Percentiles rank a stretch among this genome's conserved stretches.
Conservation (phyloP, 2,329 filamentous ascomycete genomes). For the Trichoderma asperellum region DNA sequence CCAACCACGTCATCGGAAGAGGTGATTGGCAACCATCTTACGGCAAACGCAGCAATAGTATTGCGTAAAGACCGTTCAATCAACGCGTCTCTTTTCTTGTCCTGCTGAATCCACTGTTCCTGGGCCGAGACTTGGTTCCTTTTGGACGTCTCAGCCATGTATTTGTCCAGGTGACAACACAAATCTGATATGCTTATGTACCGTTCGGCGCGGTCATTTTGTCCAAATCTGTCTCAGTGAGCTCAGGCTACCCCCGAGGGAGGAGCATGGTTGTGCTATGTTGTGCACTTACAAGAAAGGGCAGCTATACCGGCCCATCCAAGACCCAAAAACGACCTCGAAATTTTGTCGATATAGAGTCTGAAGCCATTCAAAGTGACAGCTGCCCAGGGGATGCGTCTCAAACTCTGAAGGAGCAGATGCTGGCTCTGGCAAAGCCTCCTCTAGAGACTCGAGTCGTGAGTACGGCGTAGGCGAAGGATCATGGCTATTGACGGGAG, state of each 20-base stretch:
- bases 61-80: background rate
- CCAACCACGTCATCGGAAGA: background rate
- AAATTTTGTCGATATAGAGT: conserved; percentile 13
- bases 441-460: background rate
- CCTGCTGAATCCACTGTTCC: background rate
- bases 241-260: background rate
- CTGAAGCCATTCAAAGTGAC: conserved; percentile 4
- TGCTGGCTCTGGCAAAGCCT: background rate
- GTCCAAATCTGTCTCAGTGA: conserved; percentile 2
- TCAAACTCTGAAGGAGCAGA: background rate
- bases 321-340: conserved; percentile 9
- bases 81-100: background rate
- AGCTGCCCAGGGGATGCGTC: background rate
- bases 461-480: background rate
- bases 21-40: conserved; percentile 12
- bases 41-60: conserved; percentile 3
- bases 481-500: background rate
- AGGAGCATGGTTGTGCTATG: background rate
- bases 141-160: conserved; percentile 1
- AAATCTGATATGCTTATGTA: conserved; percentile 14
- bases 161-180: conserved; percentile 1
- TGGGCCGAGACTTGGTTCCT: background rate
- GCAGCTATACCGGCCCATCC: conserved; percentile 9
- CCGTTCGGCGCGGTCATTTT: conserved; percentile 3
- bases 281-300: background rate